Base-by-base conservation (phyloP, 2,329 filamentous ascomycete species). In the Cyphellophora europaea region DNA sequence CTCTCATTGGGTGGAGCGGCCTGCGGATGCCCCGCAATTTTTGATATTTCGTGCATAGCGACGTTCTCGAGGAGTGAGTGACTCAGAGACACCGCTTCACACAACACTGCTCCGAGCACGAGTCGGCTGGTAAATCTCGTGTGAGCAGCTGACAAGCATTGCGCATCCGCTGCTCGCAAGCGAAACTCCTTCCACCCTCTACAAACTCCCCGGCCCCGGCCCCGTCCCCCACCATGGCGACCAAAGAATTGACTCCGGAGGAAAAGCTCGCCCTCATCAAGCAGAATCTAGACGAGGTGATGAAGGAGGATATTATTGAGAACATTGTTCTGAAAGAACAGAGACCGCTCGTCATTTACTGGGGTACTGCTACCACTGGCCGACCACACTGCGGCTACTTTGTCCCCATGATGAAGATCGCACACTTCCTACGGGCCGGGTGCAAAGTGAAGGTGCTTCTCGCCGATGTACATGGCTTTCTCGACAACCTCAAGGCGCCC, bases 331-430 rank as follows among this genome's bases (percentile, higher is more conserved):
- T 40, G 34, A 76, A 77, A 43, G 71, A 83, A 55, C 79, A 84
- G 35, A 72, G 79, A 30, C 74, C 77, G 35, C 71, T 84, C 33
- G 81, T 78, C 56, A 76, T 93, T 58, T 93, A 93, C 75, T 93
- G 84, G 85, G 83, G 76, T 27, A 89, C 82, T 25, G 83, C 84
- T 12, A 86, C 85, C 11, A 93, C 86, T 0, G 86, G 86, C n/a
- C 72, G 79, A 41, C 87, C 87, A 36, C 88, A 95, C 59, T 83
- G 77, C 56, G 88, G 85, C 49, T 94, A 94, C 70, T 84, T 93
- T 45, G 82, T 91, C 6, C 80, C 87, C 5, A 80, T 82, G 49
- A 75, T 93, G 54, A 95, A 95, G 62, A 82, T 95, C 43, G 87
- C 86, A 25, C 81, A 95, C 57, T 77, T 93, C 52, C 75, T 95